Base-by-base conservation (phyloP, 176 grass and related monocot species). In the Eragrostis curvula region DNA sequence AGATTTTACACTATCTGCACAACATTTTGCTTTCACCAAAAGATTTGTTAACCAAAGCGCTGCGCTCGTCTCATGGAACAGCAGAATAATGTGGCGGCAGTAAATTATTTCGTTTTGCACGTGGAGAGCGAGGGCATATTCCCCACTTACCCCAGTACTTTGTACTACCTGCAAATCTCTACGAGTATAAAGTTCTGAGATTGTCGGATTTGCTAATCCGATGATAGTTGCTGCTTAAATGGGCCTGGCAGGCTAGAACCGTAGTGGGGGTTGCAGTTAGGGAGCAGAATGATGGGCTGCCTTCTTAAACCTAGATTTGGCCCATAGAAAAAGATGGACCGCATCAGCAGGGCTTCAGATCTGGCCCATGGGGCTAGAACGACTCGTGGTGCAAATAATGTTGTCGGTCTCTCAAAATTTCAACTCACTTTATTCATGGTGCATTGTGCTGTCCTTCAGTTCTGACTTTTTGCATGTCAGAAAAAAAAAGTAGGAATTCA, bases 11-110 rank as follows among this genome's bases (percentile, higher is more conserved):
- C 52, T n/a, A 7, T 51, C 45, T 17, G 62, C 40, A 12, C 11
- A 50, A 43, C 41, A 13, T 10, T 39, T 60, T 65, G 70, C 3
- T 39, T 55, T 40, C 8, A 25, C 3, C 12, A 49, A 68, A 84
- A 46, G 51, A 25, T 62, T 60, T 43, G 9, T 69, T 64, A 32
- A 55, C 75, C 75, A 55, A 39, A 15, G 18, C 3, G 70, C 44
- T 18, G 16, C 70, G 16, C 32, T 68, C 45, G 5, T 52, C 61
- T 85, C 75, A 16, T 63, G 81, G 62, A 80, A 52, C 62, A 75
- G 18, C 43, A 39, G 10, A 66, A 74, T 81, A 32, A 68, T 79
- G 41, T 67, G 51, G 18, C 6, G 44, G 17, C 4, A 21, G 39
- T 41, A 48, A 12, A 9, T 49, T 74, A 29, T 83, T 64, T 63